Percentiles rank a stretch among this genome's conserved stretches.
Evolutionary conservation across 1,284 basidiomycete genomes (phyloP).

Genomic region (Xerocomus amazonicus): DNA sequence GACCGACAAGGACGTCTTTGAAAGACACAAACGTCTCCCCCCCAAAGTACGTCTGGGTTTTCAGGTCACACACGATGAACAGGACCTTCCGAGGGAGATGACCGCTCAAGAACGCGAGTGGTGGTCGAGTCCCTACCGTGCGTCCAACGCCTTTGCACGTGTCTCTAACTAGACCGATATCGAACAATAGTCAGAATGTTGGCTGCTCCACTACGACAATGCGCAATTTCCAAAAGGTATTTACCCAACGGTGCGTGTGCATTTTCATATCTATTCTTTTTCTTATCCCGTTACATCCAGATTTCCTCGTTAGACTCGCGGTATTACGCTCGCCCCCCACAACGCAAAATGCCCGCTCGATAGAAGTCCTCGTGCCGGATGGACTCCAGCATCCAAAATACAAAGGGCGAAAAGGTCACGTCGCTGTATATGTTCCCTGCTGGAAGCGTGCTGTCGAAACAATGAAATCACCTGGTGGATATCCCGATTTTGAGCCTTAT

Average conservation of each 20-base stretch:
- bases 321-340: constrained; percentile 44
- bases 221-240: constrained; percentile 45
- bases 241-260: constrained; percentile 53
- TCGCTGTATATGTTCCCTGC: constrained; percentile 54
- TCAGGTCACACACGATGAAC: constrained; percentile 17
- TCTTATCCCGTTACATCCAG: constrained; percentile 34
- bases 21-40: constrained; percentile 55
- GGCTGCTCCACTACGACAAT: constrained; percentile 56
- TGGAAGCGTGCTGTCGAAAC: constrained; percentile 45
- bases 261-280: background rate
- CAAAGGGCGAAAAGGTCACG: constrained; percentile 42
- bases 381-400: constrained; percentile 66
- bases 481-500: constrained; percentile 3
- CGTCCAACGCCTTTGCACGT: constrained; percentile 25
- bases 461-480: constrained; percentile 35
- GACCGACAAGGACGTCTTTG: constrained; percentile 42
- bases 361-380: constrained; percentile 50
- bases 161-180: background rate
- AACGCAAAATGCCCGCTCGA: constrained; percentile 14
- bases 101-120: constrained; percentile 55
- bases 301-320: constrained; percentile 63
- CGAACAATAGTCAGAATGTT: constrained; percentile 65
- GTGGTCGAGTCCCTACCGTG: constrained; percentile 74
- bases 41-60: constrained; percentile 39
- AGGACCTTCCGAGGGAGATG: constrained; percentile 54